Conservation (phyloP, 345 rosid species). For the Eucalyptus coolabah region DNA sequence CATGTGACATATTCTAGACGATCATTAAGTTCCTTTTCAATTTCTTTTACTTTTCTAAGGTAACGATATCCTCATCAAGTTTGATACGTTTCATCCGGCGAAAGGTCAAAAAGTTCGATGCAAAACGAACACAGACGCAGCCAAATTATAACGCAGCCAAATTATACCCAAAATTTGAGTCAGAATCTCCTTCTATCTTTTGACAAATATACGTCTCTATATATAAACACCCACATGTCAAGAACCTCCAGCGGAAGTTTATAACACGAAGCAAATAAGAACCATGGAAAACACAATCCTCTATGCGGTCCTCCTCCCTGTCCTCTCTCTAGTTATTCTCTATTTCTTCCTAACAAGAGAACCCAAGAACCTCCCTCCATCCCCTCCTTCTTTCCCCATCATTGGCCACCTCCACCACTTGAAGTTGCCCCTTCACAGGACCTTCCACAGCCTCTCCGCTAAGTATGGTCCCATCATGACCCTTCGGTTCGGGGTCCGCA, state of each 20-base stretch:
- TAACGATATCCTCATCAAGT: neutral
- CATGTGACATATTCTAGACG: neutral
- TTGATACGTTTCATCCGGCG: neutral
- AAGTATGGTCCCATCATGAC: slow-evolving; percentile 16
- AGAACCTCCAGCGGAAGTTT: neutral
- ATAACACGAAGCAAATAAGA: neutral
- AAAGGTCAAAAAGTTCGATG: neutral
- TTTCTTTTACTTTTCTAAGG: neutral
- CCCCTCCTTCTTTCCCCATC: slow-evolving; percentile 17
- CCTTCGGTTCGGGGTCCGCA: slow-evolving; percentile 19
- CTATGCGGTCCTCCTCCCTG: neutral
- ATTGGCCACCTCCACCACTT: slow-evolving; percentile 31
- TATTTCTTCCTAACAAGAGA: neutral
- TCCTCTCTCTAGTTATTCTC: neutral
- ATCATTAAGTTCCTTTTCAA: neutral
- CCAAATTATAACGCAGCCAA: neutral
- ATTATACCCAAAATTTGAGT: neutral
- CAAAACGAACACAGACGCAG: neutral
- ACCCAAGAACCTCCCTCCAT: slow-evolving; percentile 13
- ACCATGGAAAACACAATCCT: neutral
- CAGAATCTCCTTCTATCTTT: neutral
- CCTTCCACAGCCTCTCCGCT: neutral
- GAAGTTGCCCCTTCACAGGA: neutral
- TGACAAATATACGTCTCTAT: neutral
- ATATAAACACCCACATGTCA: neutral